Base-by-base conservation (phyloP, 2,329 filamentous ascomycete genomes). In the Diaporthe nobilis region DNA sequence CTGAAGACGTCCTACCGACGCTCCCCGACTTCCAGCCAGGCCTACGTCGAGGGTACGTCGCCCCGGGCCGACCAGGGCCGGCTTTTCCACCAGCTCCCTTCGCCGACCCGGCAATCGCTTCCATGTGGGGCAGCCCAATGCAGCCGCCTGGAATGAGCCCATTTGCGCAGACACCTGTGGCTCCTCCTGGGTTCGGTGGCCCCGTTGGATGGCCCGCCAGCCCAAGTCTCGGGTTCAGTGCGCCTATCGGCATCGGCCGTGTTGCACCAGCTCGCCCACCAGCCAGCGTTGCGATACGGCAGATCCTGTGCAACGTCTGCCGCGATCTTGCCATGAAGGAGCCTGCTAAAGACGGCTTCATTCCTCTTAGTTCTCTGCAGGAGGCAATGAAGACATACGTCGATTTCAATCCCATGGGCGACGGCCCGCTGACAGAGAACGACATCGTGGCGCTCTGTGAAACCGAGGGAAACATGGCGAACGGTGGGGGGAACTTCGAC, bases 401-500 rank as follows among this genome's bases (percentile, higher is more conserved):
- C 42, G 91, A 92, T 72, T 86, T 86, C 47, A 88, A 88, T 72
- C 90, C 37, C 80, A 83, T 22, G 83, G 75, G 73, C 13, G 76
- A 77, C 57, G 75, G 84, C 9, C 80, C 83, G 4, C 80, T 91
- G 87, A 83, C 87, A 78, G 83, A 91, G 87, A 81, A 88, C 37
- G 96, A 98, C 80, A 88, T 98, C 79, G 88, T 96, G 53, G 92
- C 94, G 75, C 93, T 97, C 75, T 97, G 94, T 83, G 96, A 98
- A 80, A 98, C 96, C 0, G 95, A 98, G 82, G 97, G 97, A 75
- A 97, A 94, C 80, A 82, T 87, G 2, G 91, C 93, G 76, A 98
- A 98, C 80, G 97, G 97, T 61, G 96, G 96, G 60, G 97, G 97
- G n/a, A 93, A 90, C 37, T 97, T 99, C 81, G 92, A 94, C 47